These are phyloP conservation scores for Podila minutissima DNA, from an alignment of 192 early-diverging fungal genomes.

Conservation along the genomic window DNA sequence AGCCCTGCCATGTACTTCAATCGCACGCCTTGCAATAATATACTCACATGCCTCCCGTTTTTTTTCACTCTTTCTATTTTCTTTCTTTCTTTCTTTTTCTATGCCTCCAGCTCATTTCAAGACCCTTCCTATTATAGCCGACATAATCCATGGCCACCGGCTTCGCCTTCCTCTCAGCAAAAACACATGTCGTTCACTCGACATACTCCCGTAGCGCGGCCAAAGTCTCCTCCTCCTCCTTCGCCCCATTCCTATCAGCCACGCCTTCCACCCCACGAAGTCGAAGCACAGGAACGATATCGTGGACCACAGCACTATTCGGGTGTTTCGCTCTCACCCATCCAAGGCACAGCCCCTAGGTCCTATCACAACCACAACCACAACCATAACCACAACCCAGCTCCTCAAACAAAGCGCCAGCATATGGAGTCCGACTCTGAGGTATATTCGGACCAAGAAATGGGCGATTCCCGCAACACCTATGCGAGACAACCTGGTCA, in stretches of 20 bases:
- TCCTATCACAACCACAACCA: too few relatives aligned
- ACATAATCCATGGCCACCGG: not conserved
- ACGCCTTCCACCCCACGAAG: not conserved
- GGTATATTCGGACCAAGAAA: conserved; percentile 16
- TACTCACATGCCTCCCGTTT: too few relatives aligned
- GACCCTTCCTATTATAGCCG: not conserved
- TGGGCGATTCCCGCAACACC: not conserved
- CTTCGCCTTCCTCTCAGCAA: not conserved
- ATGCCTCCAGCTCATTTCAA: not conserved
- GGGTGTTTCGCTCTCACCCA: not conserved
- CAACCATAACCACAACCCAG: not conserved
- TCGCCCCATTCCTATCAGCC: not conserved
- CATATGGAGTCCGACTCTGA: conserved; percentile 29
- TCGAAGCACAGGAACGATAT: not conserved
- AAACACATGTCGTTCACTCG: conserved; percentile 4
- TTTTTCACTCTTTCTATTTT: not conserved
- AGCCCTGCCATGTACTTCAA: too few relatives aligned
- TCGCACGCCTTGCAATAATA: too few relatives aligned
- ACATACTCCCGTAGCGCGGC: not conserved
- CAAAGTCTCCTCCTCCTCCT: not conserved
- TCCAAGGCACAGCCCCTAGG: too few relatives aligned
- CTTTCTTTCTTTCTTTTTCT: not conserved
- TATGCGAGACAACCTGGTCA: not conserved
- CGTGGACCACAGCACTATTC: not conserved
- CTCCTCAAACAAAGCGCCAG: not conserved